Evolutionary conservation across 345 rosid species (phyloP), one percentile per base, ranked within the genome.

Genomic region (Populus deltoides): DNA sequence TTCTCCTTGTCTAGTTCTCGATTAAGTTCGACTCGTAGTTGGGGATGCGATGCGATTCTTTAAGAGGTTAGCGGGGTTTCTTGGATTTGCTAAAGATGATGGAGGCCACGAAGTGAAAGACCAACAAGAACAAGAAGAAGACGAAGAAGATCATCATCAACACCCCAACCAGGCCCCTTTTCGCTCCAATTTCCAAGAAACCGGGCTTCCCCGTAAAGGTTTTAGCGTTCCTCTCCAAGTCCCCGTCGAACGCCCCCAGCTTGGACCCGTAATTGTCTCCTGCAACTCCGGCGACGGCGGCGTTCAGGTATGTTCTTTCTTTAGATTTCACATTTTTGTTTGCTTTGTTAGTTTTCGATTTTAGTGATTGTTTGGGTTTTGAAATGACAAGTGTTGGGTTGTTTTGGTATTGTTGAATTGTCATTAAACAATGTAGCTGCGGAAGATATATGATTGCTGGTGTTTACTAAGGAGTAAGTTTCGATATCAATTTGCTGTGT

Each of bases 191-290:
- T 90, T 78, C 47, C 92, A 85, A 65, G 93, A 89, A 78, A 81
- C 97, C 45, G 95, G 93, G 41, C 85, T 88, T 75, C 97, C 97
- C 22, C 88, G 95, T 70, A 89, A 71, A 81, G 98, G 98, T 25
- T 92, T 96, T 79, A 82, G 93, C 70, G 97, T 96, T 3, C 94
- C 97, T 25, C 93, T 93, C 74, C 90, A 93, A 80, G 91, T 93
- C 59, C 71, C 90, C 75, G 89, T 91, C 35, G 97, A 93, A 63
- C 93, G 97, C 63, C 87, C 92, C 25, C 87, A 82, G 39, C 85
- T 72, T 43, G 92, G 87, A 31, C 97, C 97, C 2, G 68, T 93
- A 59, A 80, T 96, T 73, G 81, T 88, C 70, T 93, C 94, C 41
- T 93, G 90, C 75, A 75, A 74, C 25, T 82, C 97, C 74, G 88